These are phyloP conservation scores for Tephrocybe rancida DNA, from an alignment of 768 basidiomycete genomes.

Conservation along the genomic window DNA sequence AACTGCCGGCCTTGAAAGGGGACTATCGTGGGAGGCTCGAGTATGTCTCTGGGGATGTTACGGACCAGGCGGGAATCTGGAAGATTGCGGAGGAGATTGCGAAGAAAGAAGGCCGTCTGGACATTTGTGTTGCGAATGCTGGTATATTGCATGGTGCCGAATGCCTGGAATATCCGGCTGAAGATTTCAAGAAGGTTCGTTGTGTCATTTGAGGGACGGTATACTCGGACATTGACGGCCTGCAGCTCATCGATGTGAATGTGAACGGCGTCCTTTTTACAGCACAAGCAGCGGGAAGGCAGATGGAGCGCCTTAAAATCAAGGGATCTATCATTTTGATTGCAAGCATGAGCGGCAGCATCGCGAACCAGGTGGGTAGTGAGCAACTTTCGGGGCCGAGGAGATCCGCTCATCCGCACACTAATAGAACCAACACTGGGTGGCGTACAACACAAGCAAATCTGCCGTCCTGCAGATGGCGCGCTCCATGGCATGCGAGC, in stretches of 20 bases:
- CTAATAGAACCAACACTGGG: constrained; percentile 62
- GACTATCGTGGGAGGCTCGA: constrained; percentile 35
- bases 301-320: constrained; percentile 52
- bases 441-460: constrained; percentile 76
- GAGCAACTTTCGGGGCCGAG: neutral
- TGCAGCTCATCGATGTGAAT: constrained; percentile 63
- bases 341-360: constrained; percentile 62
- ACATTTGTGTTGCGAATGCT: constrained; percentile 68
- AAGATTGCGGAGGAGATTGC: constrained; percentile 53
- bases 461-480: constrained; percentile 81
- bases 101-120: constrained; percentile 60
- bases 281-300: constrained; percentile 60
- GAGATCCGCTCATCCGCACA: neutral
- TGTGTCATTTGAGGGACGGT: neutral
- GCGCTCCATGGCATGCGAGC: constrained; percentile 77
- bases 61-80: constrained; percentile 51
- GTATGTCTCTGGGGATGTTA: constrained; percentile 60
- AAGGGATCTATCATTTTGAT: constrained; percentile 61
- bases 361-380: constrained; percentile 56
- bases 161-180: constrained; percentile 58
- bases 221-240: neutral
- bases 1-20: constrained; percentile 23
- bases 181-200: constrained; percentile 57
- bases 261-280: constrained; percentile 59
- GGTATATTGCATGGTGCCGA: constrained; percentile 55